Evolutionary conservation across 257 asterid genomes (phyloP).

Genomic region (Striga asiatica): DNA sequence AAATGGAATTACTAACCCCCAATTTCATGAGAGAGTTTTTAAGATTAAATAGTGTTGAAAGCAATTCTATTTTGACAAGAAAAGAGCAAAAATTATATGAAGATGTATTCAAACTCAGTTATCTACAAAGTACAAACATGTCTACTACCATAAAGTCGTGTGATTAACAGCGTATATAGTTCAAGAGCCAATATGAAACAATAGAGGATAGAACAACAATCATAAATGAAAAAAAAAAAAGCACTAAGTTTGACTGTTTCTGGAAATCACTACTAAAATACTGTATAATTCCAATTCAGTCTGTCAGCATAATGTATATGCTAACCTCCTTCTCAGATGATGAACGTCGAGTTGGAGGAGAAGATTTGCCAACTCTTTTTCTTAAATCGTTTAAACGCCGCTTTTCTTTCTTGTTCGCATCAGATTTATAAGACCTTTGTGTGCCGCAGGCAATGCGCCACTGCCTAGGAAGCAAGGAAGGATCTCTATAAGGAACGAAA

Average conservation of each 20-base stretch:
- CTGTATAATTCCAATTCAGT: neutral
- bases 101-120: neutral
- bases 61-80: neutral
- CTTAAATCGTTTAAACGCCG: slow-evolving; percentile 50
- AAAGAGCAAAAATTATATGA: slow-evolving; percentile 3
- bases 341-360: slow-evolving; percentile 41
- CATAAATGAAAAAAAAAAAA: neutral
- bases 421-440: slow-evolving; percentile 81
- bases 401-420: slow-evolving; percentile 59
- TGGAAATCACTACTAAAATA: neutral
- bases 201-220: neutral
- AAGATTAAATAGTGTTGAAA: neutral
- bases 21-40: slow-evolving; percentile 3
- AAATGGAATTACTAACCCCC: neutral
- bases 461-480: slow-evolving; percentile 88
- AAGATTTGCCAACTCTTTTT: slow-evolving; percentile 50
- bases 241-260: neutral
- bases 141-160: no score
- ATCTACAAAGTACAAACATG: no score
- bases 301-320: neutral
- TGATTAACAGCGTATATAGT: no score
- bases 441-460: slow-evolving; percentile 96
- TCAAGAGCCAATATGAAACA: neutral
- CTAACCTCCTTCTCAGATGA: slow-evolving; percentile 71
- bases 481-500: slow-evolving; percentile 89